These are phyloP conservation scores for Pisolithus sp. DNA, from an alignment of 768 basidiomycete genomes.

Conservation along the genomic window DNA sequence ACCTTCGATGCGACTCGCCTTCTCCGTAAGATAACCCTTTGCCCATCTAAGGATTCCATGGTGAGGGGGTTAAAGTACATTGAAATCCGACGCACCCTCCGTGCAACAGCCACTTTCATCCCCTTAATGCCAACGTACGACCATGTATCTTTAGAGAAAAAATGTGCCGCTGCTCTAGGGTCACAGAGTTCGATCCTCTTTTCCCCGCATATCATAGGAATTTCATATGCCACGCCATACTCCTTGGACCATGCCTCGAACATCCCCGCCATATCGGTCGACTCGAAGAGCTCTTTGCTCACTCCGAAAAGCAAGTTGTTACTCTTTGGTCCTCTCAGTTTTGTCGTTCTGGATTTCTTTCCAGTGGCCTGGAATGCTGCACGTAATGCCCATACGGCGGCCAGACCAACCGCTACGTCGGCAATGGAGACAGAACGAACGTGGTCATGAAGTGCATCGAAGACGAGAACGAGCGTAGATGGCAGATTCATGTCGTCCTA, in stretches of 20 bases:
- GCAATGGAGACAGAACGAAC: slow-evolving; percentile 1
- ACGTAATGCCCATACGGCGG: neutral
- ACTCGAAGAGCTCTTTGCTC: neutral
- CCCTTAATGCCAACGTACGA: slow-evolving; percentile 36
- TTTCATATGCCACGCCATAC: slow-evolving; percentile 39
- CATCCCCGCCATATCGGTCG: slow-evolving; percentile 7
- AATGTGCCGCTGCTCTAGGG: slow-evolving; percentile 43
- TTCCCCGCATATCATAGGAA: slow-evolving; percentile 33
- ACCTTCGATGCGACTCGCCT: neutral
- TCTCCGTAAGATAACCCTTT: neutral
- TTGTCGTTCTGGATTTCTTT: neutral
- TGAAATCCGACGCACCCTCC: slow-evolving; percentile 16
- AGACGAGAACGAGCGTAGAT: neutral
- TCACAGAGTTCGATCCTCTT: slow-evolving; percentile 33
- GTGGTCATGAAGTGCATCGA: neutral
- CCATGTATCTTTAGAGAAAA: slow-evolving; percentile 43
- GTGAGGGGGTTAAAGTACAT: neutral
- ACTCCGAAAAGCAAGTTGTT: neutral
- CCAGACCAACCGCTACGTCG: neutral
- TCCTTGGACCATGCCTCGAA: slow-evolving; percentile 39
- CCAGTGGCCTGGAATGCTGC: neutral
- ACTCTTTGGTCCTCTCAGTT: neutral
- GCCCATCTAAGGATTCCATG: slow-evolving; percentile 20
- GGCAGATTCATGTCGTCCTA: neutral
- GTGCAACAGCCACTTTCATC: slow-evolving; percentile 30